Evolutionary conservation across 1,139 yeast genomes (phyloP).

Genomic region (Debaryomyces singareniensis): DNA sequence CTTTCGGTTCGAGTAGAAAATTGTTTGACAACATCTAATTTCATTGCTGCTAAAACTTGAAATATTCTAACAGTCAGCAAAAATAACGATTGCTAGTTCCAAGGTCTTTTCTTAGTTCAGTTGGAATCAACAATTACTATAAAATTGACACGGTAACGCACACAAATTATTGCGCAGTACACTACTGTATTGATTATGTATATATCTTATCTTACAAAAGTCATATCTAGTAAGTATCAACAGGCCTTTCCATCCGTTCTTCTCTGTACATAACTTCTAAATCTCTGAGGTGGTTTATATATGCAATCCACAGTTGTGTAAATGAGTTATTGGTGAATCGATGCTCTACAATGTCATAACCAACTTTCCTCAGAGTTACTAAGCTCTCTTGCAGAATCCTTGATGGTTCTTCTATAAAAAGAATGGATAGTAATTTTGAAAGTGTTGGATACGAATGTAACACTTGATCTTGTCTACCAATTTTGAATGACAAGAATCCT

Average conservation of each 20-base stretch:
- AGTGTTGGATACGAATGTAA: slow-evolving; percentile 34
- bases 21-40: slow-evolving; percentile 57
- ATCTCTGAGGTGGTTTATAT: slow-evolving; percentile 29
- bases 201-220: neutral
- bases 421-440: slow-evolving; percentile 24
- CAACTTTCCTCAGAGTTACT: slow-evolving; percentile 43
- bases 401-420: slow-evolving; percentile 35
- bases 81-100: too few species aligned
- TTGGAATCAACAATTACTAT: too few species aligned
- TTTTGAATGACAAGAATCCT: slow-evolving; percentile 12
- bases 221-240: slow-evolving; percentile 32
- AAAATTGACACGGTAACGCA: slow-evolving; percentile 16
- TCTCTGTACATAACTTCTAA: slow-evolving; percentile 37
- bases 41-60: too few species aligned
- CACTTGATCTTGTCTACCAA: slow-evolving; percentile 7
- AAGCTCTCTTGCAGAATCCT: slow-evolving; percentile 32
- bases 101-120: too few species aligned
- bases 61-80: too few species aligned
- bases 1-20: slow-evolving; percentile 88
- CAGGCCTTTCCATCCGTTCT: slow-evolving; percentile 30
- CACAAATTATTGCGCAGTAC: slow-evolving; percentile 3
- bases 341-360: slow-evolving; percentile 41
- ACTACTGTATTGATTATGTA: neutral
- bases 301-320: slow-evolving; percentile 49
- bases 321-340: slow-evolving; percentile 70